Evolutionary conservation across 768 basidiomycete genomes (phyloP).

Genomic region (Rhizopogon salebrosus): DNA sequence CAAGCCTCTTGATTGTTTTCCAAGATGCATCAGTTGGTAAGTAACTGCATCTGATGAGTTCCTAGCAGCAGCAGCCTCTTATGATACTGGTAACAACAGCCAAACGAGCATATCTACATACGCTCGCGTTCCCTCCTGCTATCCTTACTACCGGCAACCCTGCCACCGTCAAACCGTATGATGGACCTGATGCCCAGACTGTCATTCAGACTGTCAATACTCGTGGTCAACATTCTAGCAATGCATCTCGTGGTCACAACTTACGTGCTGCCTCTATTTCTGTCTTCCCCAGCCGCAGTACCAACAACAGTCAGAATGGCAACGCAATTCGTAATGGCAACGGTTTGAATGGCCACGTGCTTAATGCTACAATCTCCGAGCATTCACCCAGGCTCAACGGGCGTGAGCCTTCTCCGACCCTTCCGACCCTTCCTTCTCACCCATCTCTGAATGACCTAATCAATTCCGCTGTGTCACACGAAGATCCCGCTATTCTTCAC

Average conservation of each 20-base stretch:
- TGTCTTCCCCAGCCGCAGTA: constrained; percentile 51
- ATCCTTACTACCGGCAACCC: constrained; percentile 50
- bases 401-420: constrained; percentile 77
- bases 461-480: constrained; percentile 54
- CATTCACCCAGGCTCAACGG: constrained; percentile 35
- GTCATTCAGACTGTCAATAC: constrained; percentile 83
- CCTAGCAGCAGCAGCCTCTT: background rate
- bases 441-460: constrained; percentile 84
- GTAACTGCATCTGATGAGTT: constrained; percentile 28
- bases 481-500: constrained; percentile 65
- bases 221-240: constrained; percentile 56
- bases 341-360: constrained; percentile 33
- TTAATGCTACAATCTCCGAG: constrained; percentile 45
- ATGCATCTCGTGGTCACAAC: constrained; percentile 66
- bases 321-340: constrained; percentile 23
- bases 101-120: constrained; percentile 91
- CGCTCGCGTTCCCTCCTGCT: constrained; percentile 77
- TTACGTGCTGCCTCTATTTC: constrained; percentile 65
- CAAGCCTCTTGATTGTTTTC: constrained; percentile 92
- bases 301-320: constrained; percentile 33
- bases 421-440: constrained; percentile 75
- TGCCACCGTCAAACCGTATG: constrained; percentile 83
- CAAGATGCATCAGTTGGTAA: constrained; percentile 83
- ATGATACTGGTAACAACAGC: constrained; percentile 41
- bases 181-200: constrained; percentile 85